Evolutionary conservation across 192 early-diverging fungal genomes (phyloP).

Genomic region (Coemansia sp.): DNA sequence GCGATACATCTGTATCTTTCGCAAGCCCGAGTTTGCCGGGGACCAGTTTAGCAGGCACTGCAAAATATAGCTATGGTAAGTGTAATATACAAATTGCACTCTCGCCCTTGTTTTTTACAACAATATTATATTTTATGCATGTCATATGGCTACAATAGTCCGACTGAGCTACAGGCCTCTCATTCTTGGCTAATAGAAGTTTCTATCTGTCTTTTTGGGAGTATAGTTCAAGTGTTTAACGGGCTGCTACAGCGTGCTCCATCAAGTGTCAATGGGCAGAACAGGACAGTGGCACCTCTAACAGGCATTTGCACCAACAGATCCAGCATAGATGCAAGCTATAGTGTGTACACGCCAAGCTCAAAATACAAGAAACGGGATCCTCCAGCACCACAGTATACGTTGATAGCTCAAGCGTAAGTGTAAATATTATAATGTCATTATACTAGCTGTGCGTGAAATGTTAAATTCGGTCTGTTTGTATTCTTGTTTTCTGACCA

Average conservation of each 20-base stretch:
- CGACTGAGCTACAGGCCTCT: neutral
- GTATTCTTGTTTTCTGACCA: too few species aligned
- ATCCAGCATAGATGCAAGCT: constrained; percentile 1
- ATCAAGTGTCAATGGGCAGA: neutral
- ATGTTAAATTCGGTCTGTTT: neutral
- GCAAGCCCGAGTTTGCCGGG: neutral
- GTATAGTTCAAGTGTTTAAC: constrained; percentile 24
- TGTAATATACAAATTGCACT: neutral
- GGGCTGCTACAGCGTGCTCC: constrained; percentile 19
- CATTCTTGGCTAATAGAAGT: neutral
- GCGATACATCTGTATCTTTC: neutral
- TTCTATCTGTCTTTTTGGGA: neutral
- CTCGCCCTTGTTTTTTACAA: neutral
- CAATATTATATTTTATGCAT: neutral
- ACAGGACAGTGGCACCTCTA: neutral
- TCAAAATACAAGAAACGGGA: constrained; percentile 38
- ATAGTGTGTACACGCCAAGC: constrained; percentile 33
- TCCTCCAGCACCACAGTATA: constrained; percentile 33
- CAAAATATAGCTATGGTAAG: constrained; percentile 10
- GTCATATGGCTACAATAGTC: neutral
- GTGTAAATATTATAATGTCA: neutral
- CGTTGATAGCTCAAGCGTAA: constrained; percentile 22
- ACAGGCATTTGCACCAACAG: neutral
- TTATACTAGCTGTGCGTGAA: neutral
- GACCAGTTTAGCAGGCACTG: neutral